phyloP scores from a whole-genome alignment of 2,329 filamentous ascomycete genomes.

The Cladosporium velox region DNA sequence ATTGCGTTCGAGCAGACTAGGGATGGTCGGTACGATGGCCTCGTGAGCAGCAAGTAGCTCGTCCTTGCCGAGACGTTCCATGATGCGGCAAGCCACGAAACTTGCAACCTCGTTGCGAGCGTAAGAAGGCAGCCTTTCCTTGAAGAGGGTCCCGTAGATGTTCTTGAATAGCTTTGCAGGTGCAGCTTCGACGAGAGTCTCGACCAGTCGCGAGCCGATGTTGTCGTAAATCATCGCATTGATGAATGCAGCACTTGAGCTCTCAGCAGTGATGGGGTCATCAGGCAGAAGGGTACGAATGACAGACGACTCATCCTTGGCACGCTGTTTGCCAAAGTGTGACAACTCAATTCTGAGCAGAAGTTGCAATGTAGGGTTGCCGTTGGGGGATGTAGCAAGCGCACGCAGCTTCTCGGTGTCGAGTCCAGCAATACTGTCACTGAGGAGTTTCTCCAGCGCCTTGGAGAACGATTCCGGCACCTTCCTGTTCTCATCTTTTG shows the following conservation, averaged over 20 bases:
- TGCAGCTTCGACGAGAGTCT: slow-evolving; percentile 77
- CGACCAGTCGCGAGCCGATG: slow-evolving; percentile 85
- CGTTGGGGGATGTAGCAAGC: slow-evolving; percentile 83
- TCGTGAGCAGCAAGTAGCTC: slow-evolving; percentile 74
- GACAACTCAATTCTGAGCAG: slow-evolving; percentile 83
- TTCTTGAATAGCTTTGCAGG: slow-evolving; percentile 90
- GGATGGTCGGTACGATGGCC: slow-evolving; percentile 71
- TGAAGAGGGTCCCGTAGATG: slow-evolving; percentile 78
- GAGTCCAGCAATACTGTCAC: slow-evolving; percentile 71
- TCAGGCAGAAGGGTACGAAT: slow-evolving; percentile 78
- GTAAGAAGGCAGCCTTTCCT: slow-evolving; percentile 74
- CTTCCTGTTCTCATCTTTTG: slow-evolving; percentile 42
- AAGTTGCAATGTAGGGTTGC: slow-evolving; percentile 90
- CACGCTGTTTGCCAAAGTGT: slow-evolving; percentile 67
- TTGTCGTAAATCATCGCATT: slow-evolving; percentile 86
- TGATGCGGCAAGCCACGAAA: slow-evolving; percentile 79
- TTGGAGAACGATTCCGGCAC: slow-evolving; percentile 78
- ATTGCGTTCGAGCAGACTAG: slow-evolving; percentile 70
- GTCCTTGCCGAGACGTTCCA: slow-evolving; percentile 83
- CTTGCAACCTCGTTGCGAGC: slow-evolving; percentile 87
- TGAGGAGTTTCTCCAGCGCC: slow-evolving; percentile 79
- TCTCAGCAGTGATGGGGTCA: slow-evolving; percentile 70
- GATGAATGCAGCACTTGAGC: slow-evolving; percentile 76
- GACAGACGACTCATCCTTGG: slow-evolving; percentile 66
- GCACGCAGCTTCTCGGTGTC: slow-evolving; percentile 80